A percentile compares a stretch with the other conserved stretches of the same genome.
phyloP scores from a whole-genome alignment of 495 filamentous ascomycete genomes.

The Penicillium paradoxum region DNA sequence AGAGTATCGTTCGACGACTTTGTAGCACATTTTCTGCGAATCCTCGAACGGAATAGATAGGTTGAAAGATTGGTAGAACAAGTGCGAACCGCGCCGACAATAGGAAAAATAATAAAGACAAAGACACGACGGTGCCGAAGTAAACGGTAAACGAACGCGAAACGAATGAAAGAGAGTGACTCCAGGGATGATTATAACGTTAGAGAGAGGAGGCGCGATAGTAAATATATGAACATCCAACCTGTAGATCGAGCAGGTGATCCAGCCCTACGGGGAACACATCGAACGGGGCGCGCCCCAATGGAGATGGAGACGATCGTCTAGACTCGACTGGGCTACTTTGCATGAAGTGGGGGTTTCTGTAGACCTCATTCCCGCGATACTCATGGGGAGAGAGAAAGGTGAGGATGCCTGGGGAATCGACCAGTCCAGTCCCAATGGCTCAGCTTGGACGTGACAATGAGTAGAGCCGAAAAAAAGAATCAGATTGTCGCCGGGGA shows the following conservation, averaged over 20 bases:
- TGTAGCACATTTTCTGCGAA: slow-evolving; percentile 65
- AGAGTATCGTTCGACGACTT: slow-evolving; percentile 69
- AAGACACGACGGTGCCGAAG: not conserved
- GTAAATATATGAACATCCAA: not conserved
- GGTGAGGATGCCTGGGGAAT: not conserved
- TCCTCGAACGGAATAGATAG: too few species aligned
- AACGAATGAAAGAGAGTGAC: not conserved
- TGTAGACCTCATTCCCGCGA: not conserved
- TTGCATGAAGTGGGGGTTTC: not conserved
- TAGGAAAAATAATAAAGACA: not conserved
- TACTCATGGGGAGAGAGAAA: not conserved
- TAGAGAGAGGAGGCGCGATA: too few species aligned
- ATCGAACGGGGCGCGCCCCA: slow-evolving; percentile 4
- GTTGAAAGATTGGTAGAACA: too few species aligned
- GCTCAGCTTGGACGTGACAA: not conserved
- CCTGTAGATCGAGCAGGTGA: slow-evolving; percentile 7
- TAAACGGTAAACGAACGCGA: not conserved
- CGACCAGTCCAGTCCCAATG: not conserved
- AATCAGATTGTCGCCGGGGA: not conserved
- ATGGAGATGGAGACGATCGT: not conserved
- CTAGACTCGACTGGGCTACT: not conserved
- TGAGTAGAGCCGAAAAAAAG: not conserved
- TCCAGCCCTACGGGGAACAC: slow-evolving; percentile 15
- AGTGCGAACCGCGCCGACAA: too few species aligned
- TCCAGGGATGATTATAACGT: too few species aligned